phyloP scores from a whole-genome alignment of 73 alveolate genomes.

The Loxodes magnus region DNA sequence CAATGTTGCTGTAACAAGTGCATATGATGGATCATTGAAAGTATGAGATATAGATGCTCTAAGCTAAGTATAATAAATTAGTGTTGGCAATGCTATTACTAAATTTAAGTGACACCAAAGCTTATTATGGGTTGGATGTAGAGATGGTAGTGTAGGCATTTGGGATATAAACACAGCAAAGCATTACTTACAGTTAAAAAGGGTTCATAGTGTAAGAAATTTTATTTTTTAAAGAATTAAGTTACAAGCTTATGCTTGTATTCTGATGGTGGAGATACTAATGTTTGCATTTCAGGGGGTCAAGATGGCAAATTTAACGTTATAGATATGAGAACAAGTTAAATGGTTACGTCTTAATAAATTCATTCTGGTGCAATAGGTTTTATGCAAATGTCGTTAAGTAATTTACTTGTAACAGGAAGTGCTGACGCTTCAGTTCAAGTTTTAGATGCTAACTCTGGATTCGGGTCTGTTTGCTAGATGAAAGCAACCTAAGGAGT shows the following conservation, averaged over 20 bases:
- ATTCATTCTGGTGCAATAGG: constrained; percentile 91
- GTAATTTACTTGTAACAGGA: constrained; percentile 77
- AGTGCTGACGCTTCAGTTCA: constrained; percentile 88
- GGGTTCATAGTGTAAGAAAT: background rate
- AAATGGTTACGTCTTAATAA: constrained; percentile 51
- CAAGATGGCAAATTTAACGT: constrained; percentile 84
- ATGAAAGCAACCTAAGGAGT: constrained; percentile 93
- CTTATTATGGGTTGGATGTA: constrained; percentile 79
- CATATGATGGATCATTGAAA: constrained; percentile 71
- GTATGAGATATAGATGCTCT: constrained; percentile 66
- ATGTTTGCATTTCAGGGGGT: constrained; percentile 80
- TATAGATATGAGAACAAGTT: constrained; percentile 87
- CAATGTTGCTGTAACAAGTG: constrained; percentile 52
- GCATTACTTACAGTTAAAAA: no score
- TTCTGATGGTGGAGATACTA: constrained; percentile 80
- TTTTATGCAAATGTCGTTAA: constrained; percentile 42
- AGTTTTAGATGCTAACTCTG: constrained; percentile 62
- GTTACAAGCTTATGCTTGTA: constrained; percentile 45
- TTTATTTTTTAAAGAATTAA: background rate
- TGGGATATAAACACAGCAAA: constrained; percentile 86
- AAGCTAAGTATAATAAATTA: constrained; percentile 38
- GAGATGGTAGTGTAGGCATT: constrained; percentile 79
- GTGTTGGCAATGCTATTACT: constrained; percentile 83
- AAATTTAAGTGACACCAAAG: constrained; percentile 90
- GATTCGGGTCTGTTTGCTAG: constrained; percentile 66